A percentile compares a stretch with the other conserved stretches of the same genome.
phyloP scores from a whole-genome alignment of 768 basidiomycete genomes.

The Mycena vulgaris region DNA sequence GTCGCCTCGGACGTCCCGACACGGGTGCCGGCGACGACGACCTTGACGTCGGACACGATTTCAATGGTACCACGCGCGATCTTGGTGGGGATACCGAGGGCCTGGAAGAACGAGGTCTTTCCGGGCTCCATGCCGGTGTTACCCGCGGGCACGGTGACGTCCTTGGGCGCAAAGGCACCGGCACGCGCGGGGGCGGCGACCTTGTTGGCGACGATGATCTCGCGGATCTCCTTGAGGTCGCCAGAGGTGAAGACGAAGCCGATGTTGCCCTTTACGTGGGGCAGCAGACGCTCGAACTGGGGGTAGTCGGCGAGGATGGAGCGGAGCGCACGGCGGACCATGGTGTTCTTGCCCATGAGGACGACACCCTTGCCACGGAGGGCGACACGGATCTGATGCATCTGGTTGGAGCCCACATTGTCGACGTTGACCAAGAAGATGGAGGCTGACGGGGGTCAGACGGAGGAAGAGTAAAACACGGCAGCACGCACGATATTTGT shows the following conservation, averaged over 20 bases:
- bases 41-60: conserved; percentile 97
- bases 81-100: conserved; percentile 99
- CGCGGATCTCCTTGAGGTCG: conserved; percentile 96
- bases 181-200: conserved; percentile 99
- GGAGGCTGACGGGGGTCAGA: conserved; percentile 73
- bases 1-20: conserved; percentile 98
- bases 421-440: conserved; percentile 99
- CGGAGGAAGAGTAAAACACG: conserved; percentile 1
- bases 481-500: conserved; percentile 84
- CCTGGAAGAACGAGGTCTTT: conserved; percentile 99
- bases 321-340: conserved; percentile 98
- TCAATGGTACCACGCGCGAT: conserved; percentile 99
- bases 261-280: conserved; percentile 96
- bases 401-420: conserved; percentile 99
- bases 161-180: conserved; percentile 94
- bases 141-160: conserved; percentile 92
- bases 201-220: conserved; percentile 95
- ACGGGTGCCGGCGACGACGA: conserved; percentile 92
- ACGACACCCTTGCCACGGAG: conserved; percentile 98
- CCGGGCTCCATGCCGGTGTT: conserved; percentile 99
- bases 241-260: conserved; percentile 97
- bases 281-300: conserved; percentile 96
- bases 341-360: conserved; percentile 99
- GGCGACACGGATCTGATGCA: conserved; percentile 96
- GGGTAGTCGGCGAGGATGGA: conserved; percentile 91